Base-by-base conservation (phyloP, 2,329 filamentous ascomycete species). In the Curvularia sp. region DNA sequence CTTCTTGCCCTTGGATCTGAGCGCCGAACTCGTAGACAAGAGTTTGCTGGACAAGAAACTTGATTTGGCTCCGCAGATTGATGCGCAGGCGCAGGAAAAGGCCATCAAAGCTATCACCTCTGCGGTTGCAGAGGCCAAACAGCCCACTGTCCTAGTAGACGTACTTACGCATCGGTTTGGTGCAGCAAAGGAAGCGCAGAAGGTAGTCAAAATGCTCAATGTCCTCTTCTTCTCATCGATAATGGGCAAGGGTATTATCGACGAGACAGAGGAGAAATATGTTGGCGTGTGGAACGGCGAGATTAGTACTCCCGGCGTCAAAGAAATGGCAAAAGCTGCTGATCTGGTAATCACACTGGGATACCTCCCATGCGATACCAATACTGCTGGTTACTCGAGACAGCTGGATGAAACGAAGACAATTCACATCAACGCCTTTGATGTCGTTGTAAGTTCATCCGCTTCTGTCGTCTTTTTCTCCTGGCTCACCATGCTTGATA, bases 1-100 rank as follows among this genome's bases (percentile, higher is more conserved):
- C 49, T 81, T 80, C 63, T 48, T 82, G 1, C 79, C 79, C 0
- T 68, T 81, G 2, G 79, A 82, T 64, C 55, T 81, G 18, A 84
- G 66, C 1, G 58, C 66, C 2, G 75, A 78, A 55, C 53, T 69
- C 59, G 75, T 78, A 4, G 65, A 77, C 12, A 66, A 70, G 4
- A 66, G 65, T 10, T 63, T 78, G 0, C 65, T 81, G 12, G 58
- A 75, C 2, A 77, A 63, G 5, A 76, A 75, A 0, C 71, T 81
- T 15, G 72, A 80, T 61, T 48, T 76, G 5, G 58, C 68, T 4
- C 70, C 68, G 0, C 64, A 70, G 6, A 53, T 76, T 13, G 66
- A 74, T 35, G 56, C 65, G 4, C 41, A 57, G 12, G 67, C 68
- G 1, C 69, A 75, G 53, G 62, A 72, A 2, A 63, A 66, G 39